Conservation (phyloP, 73 alveolate genomes). For the Blepharisma stoltei region DNA sequence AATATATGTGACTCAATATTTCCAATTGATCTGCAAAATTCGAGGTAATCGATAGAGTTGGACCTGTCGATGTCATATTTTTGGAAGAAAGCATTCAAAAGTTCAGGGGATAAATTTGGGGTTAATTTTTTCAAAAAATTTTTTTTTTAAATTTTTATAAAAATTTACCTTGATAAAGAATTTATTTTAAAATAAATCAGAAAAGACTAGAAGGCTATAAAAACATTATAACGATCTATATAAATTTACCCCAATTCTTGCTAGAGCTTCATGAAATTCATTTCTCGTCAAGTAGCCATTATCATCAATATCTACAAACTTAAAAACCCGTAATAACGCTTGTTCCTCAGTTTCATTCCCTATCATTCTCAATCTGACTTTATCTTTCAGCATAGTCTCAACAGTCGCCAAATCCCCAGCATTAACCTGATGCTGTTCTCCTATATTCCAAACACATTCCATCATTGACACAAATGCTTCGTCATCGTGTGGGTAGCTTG, state of each 20-base stretch:
- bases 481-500: constrained; percentile 12
- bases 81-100: not conserved
- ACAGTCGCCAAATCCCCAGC: not conserved
- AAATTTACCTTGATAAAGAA: no score
- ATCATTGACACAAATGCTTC: not conserved
- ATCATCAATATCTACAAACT: constrained; percentile 6
- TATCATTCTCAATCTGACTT: not conserved
- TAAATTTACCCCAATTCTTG: constrained; percentile 8
- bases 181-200: no score
- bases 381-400: constrained; percentile 4
- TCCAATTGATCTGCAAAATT: not conserved
- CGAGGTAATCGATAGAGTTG: not conserved
- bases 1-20: constrained; percentile 12
- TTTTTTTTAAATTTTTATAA: no score
- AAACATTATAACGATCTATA: no score
- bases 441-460: constrained; percentile 14
- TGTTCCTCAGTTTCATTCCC: constrained; percentile 19
- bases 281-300: not conserved
- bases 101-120: not conserved
- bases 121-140: no score
- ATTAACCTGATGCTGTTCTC: not conserved
- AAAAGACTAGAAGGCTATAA: no score
- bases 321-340: not conserved
- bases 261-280: not conserved
- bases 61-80: not conserved